Evolutionary conservation across 169 alveolate species (phyloP), one percentile per base, ranked within the genome.

Genomic region (Eimeria sp.): DNA sequence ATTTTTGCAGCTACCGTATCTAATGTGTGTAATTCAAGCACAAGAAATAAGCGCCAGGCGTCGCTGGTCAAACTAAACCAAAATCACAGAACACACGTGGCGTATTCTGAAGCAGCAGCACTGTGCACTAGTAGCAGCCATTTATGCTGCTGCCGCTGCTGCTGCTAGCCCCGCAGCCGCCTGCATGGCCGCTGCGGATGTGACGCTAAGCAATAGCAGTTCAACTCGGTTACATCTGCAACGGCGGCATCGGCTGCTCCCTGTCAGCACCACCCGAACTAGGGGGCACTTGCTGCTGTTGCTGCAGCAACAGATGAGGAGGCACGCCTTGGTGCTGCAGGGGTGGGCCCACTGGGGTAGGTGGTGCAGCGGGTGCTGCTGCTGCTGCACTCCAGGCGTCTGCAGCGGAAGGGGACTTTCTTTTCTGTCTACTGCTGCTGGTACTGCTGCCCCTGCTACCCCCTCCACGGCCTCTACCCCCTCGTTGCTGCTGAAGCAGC

Each of bases 391-490:
- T 56, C 89, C 89, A 80, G 30, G 71, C 89, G 71, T 80, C 89
- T 80, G 89, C 68, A 30, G 89, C 89, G 62, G 78, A 71, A 33
- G 89, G 89, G 62, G 89, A 80, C 52, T 30, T 80, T 25, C 89
- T 23, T 14, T 80, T 80, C 72, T 43, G 89, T 72, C 89, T 80
- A 56, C 68, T 80, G 72, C 89, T 80, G 89, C 89, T 80, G 68
- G 72, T 80, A 52, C 89, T 80, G 89, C 89, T 80, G 72, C 89
- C 89, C 40, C 89, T 80, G 89, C 89, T 80, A 30, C 72, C 89
- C 11, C 89, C 89, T 4, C 89, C 89, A 43, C 89, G 89, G 89
- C 72, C 89, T 54, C 89, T 80, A 33, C 89, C 89, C 64, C 71
- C 89, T 16, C 89, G 56, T 30, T 80, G 89, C 11, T 80, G 71